phyloP scores from a whole-genome alignment of 2,329 filamentous ascomycete genomes.

The Aspergillus candidus region DNA sequence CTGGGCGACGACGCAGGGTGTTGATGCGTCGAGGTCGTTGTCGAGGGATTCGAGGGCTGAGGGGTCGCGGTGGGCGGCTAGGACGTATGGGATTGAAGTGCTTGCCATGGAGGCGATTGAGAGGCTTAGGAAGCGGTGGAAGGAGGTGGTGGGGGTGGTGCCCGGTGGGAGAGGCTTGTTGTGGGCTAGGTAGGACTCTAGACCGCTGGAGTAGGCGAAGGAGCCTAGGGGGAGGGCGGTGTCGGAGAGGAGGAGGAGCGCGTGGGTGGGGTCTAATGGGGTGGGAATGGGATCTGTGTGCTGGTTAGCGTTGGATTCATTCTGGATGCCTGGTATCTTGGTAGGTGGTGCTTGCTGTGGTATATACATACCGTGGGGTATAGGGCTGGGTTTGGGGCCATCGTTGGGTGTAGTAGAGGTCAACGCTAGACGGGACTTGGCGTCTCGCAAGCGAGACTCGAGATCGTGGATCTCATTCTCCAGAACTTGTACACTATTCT shows the following conservation, averaged over 20 bases:
- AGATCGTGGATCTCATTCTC: conserved; percentile 42
- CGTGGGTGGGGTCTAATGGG: conserved; percentile 37
- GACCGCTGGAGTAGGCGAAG: conserved; percentile 59
- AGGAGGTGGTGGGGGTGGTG: conserved; percentile 35
- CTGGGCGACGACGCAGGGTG: conserved; percentile 56
- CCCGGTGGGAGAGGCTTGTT: conserved; percentile 35
- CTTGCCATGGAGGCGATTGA: conserved; percentile 53
- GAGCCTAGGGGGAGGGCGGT: conserved; percentile 59
- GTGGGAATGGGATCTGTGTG: conserved; percentile 1
- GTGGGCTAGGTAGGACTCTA: conserved; percentile 60
- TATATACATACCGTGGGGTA: background rate
- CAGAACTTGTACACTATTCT: conserved; percentile 17
- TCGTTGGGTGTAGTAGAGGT: conserved; percentile 7
- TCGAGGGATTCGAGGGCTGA: conserved; percentile 48
- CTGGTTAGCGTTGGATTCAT: no score
- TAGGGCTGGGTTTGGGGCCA: conserved; percentile 1
- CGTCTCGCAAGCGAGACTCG: conserved; percentile 43
- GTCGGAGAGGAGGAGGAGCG: conserved; percentile 57
- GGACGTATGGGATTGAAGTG: conserved; percentile 55
- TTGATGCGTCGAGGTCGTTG: conserved; percentile 59
- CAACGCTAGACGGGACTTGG: conserved; percentile 37
- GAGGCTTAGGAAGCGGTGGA: conserved; percentile 52
- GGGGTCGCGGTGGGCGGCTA: conserved; percentile 50
- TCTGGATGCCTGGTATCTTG: conserved; percentile 5
- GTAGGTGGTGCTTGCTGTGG: background rate